Base-by-base conservation (phyloP, 805 yeast genomes). In the Wickerhamomyces pijperi region DNA sequence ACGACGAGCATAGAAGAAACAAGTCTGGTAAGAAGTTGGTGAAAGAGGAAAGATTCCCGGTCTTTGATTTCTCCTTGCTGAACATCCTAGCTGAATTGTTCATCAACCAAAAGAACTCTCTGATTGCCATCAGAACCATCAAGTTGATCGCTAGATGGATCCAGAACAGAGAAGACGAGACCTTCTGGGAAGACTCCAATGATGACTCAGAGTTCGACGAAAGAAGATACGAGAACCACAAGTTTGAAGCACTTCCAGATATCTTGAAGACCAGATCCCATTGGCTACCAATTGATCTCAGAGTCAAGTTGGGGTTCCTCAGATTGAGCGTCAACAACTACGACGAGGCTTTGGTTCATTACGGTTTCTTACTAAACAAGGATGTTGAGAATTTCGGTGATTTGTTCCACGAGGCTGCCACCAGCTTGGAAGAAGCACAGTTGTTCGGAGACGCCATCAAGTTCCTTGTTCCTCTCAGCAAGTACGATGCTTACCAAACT, bases 181-280 rank as follows among this genome's bases (percentile, higher is more conserved):
- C 53, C 0, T 67, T 67, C 45, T 67, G 72, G 72, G 67, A 67
- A 34, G 64, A 60, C 38, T 54, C 51, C 3, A 63, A 61, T 14
- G 78, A 78, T 45, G 97, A 90, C 56, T 63, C 83, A 0, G 97
- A 90, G 58, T 90, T 81, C 60, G 97, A 90, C 55, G 72, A 67
- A 19, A 68, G 94, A 52, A 63, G 94, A 45, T 58, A 61, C 29
- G 70, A 67, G 34, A 67, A 67, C 46, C 57, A 62, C 9, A 64
- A 63, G 36, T 74, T 56, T 47, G 67, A 64, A 38, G 57, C 65
- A 1, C 46, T 74, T 19, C 48, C 67, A 1, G 54, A 52, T 31
- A 44, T 42, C 12, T 60, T 59, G 35, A 72, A 70, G 40, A 55
- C 59, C 4, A 56, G 63, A 40, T 46, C 60, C 29, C 67, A 67